Base-by-base conservation (phyloP, 2,329 filamentous ascomycete species). In the Rachicladosporium sp. region DNA sequence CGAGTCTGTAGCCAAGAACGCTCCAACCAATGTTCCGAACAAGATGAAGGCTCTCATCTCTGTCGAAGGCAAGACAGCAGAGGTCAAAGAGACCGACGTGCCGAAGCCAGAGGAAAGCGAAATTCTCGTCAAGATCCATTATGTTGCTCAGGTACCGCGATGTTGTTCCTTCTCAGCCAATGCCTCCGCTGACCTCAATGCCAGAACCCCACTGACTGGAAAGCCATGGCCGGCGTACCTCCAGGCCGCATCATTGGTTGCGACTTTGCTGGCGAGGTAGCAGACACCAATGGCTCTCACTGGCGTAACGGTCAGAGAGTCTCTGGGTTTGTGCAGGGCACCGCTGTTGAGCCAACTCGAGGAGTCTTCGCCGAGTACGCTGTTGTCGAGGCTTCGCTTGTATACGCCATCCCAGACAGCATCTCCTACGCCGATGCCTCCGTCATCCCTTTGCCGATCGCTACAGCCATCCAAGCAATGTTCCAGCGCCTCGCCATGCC, bases 401-500 rank as follows among this genome's bases (percentile, higher is more conserved):
- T 57, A 7, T 44, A 56, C 9, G 57, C 57, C 30, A 59, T 65
- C 36, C 62, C 62, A 0, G 45, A 51, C 19, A 51, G 47, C 4
- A 40, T 63, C 11, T 48, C 56, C 35, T 65, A 54, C 47, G 52
- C 49, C 8, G 43, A 56, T 5, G 63, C 56, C 19, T 46, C 52
- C 12, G 60, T 65, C n/a, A 53, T 66, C 2, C 63, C 63, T 2
- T 53, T 64, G 13, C 57, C 57, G n/a, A 54, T 65, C 37, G 60
- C 59, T 6, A 65, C 63, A 2, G 61, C 62, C n/a, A 49, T 61
- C n/a, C 46, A 50, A 21, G 57, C 52, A 29, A 56, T 66, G n/a
- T 65, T 59, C 52, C 55, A 58, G 43, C 53, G 56, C 31, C 58
- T 80, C 9, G 61, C 55, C 0, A 54, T 80, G 33, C 69, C 69